phyloP scores from a whole-genome alignment of 129 eudicot species.

The Helianthus annuus region HanXRQr2.0-SUNRISE NC_035435.2:127559116-127559615 shows the following conservation, averaged over 20 bases:
- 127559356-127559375: too few relatives aligned
- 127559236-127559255: too few relatives aligned
- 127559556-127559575: slow-evolving; percentile 86
- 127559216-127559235: not conserved
- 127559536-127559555: slow-evolving; percentile 86
- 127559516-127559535: slow-evolving; percentile 97
- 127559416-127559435: too few relatives aligned
- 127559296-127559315: too few relatives aligned
- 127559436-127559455: not conserved
- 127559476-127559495: slow-evolving; percentile 24
- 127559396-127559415: too few relatives aligned
- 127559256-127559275: too few relatives aligned
- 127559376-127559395: too few relatives aligned
- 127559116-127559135: slow-evolving; percentile 67
- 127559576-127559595: slow-evolving; percentile 93
- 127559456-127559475: not conserved
- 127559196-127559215: not conserved
- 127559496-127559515: slow-evolving; percentile 97
- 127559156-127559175: slow-evolving; percentile 66
- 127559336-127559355: too few relatives aligned
- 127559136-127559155: slow-evolving; percentile 58
- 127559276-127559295: too few relatives aligned
- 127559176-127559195: slow-evolving; percentile 61
- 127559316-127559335: too few relatives aligned
- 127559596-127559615: slow-evolving; percentile 69